Conservation (phyloP, 208 protist genomes). For the Crithidia fasciculata region DNA sequence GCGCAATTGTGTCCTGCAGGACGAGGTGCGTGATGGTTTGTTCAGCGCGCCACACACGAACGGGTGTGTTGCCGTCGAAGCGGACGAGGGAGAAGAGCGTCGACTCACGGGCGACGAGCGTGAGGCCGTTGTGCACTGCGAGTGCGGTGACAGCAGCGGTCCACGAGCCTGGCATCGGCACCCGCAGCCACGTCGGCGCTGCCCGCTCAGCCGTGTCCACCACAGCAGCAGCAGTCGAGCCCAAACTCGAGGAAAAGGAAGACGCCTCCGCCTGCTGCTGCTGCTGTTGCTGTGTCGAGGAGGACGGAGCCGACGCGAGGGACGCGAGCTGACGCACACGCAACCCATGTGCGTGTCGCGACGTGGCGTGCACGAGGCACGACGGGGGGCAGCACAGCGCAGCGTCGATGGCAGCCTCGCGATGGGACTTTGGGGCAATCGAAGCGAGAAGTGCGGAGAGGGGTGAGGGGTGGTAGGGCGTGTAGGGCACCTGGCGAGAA, state of each 20-base stretch:
- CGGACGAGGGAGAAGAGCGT: conserved; percentile 24
- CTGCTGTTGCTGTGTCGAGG: not conserved
- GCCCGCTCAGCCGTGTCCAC: conserved; percentile 16
- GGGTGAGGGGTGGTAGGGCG: conserved; percentile 36
- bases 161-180: conserved; percentile 25
- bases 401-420: conserved; percentile 27
- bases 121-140: conserved; percentile 26
- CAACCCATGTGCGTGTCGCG: conserved; percentile 20
- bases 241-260: too few relatives aligned
- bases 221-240: not conserved
- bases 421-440: conserved; percentile 3
- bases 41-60: conserved; percentile 28
- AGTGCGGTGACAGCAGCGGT: conserved; percentile 25
- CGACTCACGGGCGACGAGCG: conserved; percentile 30
- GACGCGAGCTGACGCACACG: conserved; percentile 31
- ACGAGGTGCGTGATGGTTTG: conserved; percentile 28
- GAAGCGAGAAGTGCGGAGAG: conserved; percentile 27
- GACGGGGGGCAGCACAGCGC: conserved; percentile 34
- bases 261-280: not conserved
- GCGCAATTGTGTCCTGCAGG: conserved; percentile 30
- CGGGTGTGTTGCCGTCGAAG: conserved; percentile 3
- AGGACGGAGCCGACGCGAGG: not conserved
- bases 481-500: conserved; percentile 30
- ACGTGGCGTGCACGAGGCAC: conserved; percentile 32
- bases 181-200: conserved; percentile 40